These are phyloP conservation scores for Naganishia cerealis DNA, from an alignment of 1,284 basidiomycete genomes.

Conservation along the genomic window DNA sequence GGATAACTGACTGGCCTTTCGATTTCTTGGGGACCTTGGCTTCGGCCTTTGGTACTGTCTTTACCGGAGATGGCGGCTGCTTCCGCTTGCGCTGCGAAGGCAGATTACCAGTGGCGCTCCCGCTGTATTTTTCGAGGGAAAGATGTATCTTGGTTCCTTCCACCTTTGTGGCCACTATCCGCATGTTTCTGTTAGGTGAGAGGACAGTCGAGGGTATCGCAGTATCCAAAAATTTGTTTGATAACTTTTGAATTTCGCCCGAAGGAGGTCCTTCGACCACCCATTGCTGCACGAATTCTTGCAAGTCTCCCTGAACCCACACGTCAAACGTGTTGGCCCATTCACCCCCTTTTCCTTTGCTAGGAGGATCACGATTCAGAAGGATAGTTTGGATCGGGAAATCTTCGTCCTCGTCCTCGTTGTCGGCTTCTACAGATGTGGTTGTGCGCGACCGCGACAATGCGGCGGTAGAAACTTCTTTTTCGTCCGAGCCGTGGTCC, in stretches of 20 bases:
- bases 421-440: conserved; percentile 3
- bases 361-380: conserved; percentile 75
- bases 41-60: conserved; percentile 15
- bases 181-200: background rate
- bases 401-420: conserved; percentile 36
- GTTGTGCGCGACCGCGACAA: conserved; percentile 32
- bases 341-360: conserved; percentile 67
- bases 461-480: conserved; percentile 6
- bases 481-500: background rate
- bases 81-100: conserved; percentile 6
- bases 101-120: background rate
- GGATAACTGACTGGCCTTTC: background rate
- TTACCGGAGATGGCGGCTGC: conserved; percentile 17
- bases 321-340: conserved; percentile 90
- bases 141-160: conserved; percentile 19
- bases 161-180: conserved; percentile 20
- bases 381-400: conserved; percentile 70
- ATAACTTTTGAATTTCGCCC: conserved; percentile 3
- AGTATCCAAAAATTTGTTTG: background rate
- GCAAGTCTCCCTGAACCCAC: conserved; percentile 87
- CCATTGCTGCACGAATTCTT: conserved; percentile 65
- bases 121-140: conserved; percentile 1
- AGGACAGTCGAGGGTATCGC: background rate
- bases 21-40: background rate
- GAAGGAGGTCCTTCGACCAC: conserved; percentile 29